Evolutionary conservation across 768 basidiomycete genomes (phyloP).

Genomic region (Tremella fuciformis): DNA sequence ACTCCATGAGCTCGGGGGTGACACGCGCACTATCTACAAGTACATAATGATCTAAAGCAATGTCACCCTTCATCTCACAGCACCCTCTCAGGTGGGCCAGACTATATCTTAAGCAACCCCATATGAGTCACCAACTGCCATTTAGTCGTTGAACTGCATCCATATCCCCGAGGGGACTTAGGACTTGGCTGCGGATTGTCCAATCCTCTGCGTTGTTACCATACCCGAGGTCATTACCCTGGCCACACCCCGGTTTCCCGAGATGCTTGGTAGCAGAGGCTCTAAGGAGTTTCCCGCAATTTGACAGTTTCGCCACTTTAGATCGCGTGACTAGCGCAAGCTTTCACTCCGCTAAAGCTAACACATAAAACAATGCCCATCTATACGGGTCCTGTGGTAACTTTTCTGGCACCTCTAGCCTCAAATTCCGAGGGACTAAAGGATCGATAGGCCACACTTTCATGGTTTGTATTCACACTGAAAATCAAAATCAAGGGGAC

Average conservation of each 20-base stretch:
- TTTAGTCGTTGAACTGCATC: conserved; percentile 3
- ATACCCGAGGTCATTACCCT: conserved; percentile 1
- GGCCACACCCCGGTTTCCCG: not conserved
- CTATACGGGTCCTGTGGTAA: too few relatives aligned
- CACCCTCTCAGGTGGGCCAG: not conserved
- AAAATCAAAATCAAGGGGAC: conserved; percentile 78
- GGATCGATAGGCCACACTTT: conserved; percentile 81
- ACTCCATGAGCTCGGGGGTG: not conserved
- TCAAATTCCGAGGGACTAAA: conserved; percentile 75
- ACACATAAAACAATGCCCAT: too few relatives aligned
- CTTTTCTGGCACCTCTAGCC: conserved; percentile 78
- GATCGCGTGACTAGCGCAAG: not conserved
- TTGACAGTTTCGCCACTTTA: not conserved
- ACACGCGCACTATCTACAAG: too few relatives aligned
- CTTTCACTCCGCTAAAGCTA: not conserved
- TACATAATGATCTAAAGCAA: too few relatives aligned
- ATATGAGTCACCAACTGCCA: not conserved
- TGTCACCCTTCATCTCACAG: not conserved
- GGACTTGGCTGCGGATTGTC: not conserved
- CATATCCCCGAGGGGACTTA: not conserved
- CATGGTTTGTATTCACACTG: conserved; percentile 77
- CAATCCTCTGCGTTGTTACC: conserved; percentile 2
- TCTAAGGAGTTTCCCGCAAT: not conserved
- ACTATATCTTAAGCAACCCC: not conserved
- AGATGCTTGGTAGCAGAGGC: not conserved